Evolutionary conservation across 257 asterid species (phyloP), one percentile per base, ranked within the genome.

Genomic region (Solanum tacnaense): DNA sequence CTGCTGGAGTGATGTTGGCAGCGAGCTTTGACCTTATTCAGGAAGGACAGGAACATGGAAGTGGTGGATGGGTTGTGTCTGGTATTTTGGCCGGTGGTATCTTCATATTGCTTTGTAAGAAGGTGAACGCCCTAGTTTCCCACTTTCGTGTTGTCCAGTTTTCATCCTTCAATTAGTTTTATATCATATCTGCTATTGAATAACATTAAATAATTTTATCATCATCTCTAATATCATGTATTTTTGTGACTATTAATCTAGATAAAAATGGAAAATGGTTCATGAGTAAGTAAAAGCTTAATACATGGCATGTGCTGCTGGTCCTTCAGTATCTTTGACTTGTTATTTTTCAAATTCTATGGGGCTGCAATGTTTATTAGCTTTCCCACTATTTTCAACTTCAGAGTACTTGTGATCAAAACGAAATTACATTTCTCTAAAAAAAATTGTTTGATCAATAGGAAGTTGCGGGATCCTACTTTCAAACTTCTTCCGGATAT

Each of bases 11-110:
- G 74, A 97, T 97, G 99, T 89, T 97, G 86, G 99, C 99, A 62
- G 99, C 99, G 34, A 97, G 99, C 92, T 97, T 97, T 92, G 99
- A 97, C 91, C 99, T 97, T 87, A 95, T 97, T 89, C 96, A 95
- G 89, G 99, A 97, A 94, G 99, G 99, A 46, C 99, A 96, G 91
- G 94, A 86, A 84, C 99, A 97, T 89, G 98, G 99, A 84, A 94
- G 98, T 92, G 99, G 99, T 86, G 93, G 94, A 93, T 96, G 98
- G 99, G 99, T 96, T 65, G 98, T 97, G 44, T 58, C 93, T 76
- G 99, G 99, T 84, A 93, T 97, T 92, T 92, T 97, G 92, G 92
- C 96, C 7, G 99, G 99, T 86, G 99, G 96, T n/a, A 34, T 96
- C 87, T 97, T 97, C 91, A 97, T 97, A 87, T 94, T 92, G 96